phyloP scores from a whole-genome alignment of 2,329 filamentous ascomycete genomes.

The Paecilomyces sp. region DNA sequence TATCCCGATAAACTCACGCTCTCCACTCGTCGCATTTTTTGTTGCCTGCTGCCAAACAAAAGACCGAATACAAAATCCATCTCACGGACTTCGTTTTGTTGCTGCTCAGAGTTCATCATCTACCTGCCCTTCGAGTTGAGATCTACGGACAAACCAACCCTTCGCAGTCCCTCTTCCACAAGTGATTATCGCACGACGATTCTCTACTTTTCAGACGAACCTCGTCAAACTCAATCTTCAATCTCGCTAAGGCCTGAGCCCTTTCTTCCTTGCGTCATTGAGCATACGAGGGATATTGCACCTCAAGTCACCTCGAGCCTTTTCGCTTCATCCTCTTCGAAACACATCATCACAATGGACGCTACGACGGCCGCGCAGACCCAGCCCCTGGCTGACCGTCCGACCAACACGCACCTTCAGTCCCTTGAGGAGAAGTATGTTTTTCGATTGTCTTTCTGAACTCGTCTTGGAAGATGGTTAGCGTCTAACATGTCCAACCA shows the following conservation, averaged over 20 bases:
- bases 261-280: not conserved
- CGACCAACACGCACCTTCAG: slow-evolving; percentile 35
- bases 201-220: not conserved
- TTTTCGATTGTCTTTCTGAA: not conserved
- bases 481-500: slow-evolving; percentile 5
- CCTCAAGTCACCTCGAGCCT: not conserved
- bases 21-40: slow-evolving; percentile 9
- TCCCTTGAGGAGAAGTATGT: slow-evolving; percentile 13
- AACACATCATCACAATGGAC: slow-evolving; percentile 19
- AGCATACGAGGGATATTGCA: not conserved
- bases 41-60: slow-evolving; percentile 8
- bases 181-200: not conserved
- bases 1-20: not conserved
- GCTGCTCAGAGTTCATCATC: not conserved
- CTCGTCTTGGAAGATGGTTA: not conserved
- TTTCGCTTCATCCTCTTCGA: not conserved
- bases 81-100: not conserved
- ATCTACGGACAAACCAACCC: no score
- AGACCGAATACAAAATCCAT: not conserved
- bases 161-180: not conserved
- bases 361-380: slow-evolving; percentile 14
- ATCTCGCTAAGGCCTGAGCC: not conserved
- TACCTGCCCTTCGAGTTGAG: no score
- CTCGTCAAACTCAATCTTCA: not conserved
- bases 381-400: slow-evolving; percentile 32